Evolutionary conservation across 1,139 yeast genomes (phyloP).

Genomic region (Candida gigantensis): DNA sequence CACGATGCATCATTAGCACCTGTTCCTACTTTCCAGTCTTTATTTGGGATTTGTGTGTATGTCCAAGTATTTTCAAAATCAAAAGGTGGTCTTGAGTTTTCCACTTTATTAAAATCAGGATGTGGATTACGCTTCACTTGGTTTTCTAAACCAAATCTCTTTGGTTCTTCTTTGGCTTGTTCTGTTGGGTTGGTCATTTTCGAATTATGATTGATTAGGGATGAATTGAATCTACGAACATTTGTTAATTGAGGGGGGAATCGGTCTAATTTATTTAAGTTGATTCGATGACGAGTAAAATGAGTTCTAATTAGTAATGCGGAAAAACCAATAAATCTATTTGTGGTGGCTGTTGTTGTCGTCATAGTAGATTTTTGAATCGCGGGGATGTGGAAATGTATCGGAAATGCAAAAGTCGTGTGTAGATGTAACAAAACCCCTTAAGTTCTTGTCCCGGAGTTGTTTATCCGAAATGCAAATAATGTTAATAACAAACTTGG

Average conservation of each 20-base stretch:
- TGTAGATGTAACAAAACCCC: background rate
- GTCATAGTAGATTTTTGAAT: background rate
- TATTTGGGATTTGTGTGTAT: conserved; percentile 25
- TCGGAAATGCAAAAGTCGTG: conserved; percentile 2
- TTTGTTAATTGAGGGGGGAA: background rate
- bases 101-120: conserved; percentile 28
- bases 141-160: conserved; percentile 18
- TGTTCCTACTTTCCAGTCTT: conserved; percentile 49
- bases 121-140: conserved; percentile 23
- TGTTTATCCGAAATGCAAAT: no score
- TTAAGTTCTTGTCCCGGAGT: background rate
- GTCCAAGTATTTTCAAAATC: conserved; percentile 18
- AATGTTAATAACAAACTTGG: no score
- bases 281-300: background rate
- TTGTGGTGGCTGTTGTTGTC: no score
- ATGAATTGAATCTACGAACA: background rate
- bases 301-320: background rate
- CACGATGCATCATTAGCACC: conserved; percentile 52
- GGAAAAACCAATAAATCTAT: background rate
- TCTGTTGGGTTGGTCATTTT: conserved; percentile 6
- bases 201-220: background rate
- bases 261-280: conserved; percentile 1
- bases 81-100: conserved; percentile 26
- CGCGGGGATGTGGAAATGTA: background rate
- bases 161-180: conserved; percentile 9